Evolutionary conservation across 495 filamentous ascomycete genomes (phyloP), one percentile per base, ranked within the genome.

Genomic region (Hypoxylon cercidicola): DNA sequence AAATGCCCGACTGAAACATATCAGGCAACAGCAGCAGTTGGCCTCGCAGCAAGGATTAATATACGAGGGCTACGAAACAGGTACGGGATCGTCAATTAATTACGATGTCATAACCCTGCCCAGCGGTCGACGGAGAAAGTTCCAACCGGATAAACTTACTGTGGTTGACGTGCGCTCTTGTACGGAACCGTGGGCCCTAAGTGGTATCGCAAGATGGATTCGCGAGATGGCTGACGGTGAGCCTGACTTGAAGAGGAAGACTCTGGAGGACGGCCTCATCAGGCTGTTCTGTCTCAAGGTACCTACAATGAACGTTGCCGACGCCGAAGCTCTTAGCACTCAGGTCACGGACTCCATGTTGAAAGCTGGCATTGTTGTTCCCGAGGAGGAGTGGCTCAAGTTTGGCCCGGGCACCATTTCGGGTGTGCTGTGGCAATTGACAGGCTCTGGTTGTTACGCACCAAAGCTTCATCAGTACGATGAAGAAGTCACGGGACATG

Each of bases 311-410:
- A 98, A 99, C 69, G 93, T 93, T 44, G 93, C 95, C 1, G 95
- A 98, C 81, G 96, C 96, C 1, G 95, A 99, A 72, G 88, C 89
- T 6, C 80, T 99, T 18, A 90, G 90, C 45, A 84, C 87, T 43
- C 87, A 85, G 48, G 91, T 97, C 1, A 90, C 97, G 1, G 80
- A 85, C 35, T 86, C 89, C 32, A 96, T 99, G 93, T 82, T 93
- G 52, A 79, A 84, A 1, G 87, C 89, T 41, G 92, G 88, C 19
- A 90, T 90, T 11, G 75, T 99, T 37, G 80, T 96, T 8, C 88
- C 89, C 18, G 94, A 97, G 25, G 95, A 99, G 72, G 95, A 99
- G 78, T 99, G 95, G 95, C 90, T 99, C 59, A 97, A 96, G 73
- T 92, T 97, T 70, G 88, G 90, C 19, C 74, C 80, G 3, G 90